Base-by-base conservation (phyloP, 2,329 filamentous ascomycete species). In the Didymella lethalis region DNA sequence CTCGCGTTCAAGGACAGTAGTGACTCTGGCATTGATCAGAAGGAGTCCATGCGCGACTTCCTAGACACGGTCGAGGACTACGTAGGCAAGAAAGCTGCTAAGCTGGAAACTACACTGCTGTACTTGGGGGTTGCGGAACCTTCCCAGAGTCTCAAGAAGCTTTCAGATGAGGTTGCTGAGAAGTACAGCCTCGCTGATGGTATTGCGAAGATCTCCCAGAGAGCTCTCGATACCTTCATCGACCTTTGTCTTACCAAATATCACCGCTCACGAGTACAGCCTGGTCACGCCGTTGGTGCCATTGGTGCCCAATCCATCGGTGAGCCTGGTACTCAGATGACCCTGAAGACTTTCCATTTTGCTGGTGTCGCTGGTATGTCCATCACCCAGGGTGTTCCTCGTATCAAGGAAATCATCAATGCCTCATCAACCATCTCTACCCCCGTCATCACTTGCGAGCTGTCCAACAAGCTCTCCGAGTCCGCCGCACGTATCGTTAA, bases 331-430 rank as follows among this genome's bases (percentile, higher is more conserved):
- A 99, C 95, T 0, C 95, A 99, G 78, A 99, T 99, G 95, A 99
- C 95, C 1, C 81, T 99, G 64, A 98, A 98, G 81, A 98, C 95
- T 75, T 98, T 98, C 87, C 95, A 98, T 90, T 99, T 99, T 82
- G 95, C 95, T 75, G 95, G 95, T 90, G 95, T 99, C 64, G 95
- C 95, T 43, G 94, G 94, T 77, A 98, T 99, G 95, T 97, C 92
- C 85, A 97, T 99, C 74, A 99, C 95, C 0, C 92, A 97, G 74
- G 95, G 95, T 91, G 95, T 99, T 7, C 95, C 95, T 1, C 94
- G 95, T 88, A 99, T 99, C 82, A 99, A 99, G 81, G 95, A 99
- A 83, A 99, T 99, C 67, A 99, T 99, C 87, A 99, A 99, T 79
- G 95, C 95, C 6, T 97, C 93, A 8, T 96, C 93, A 76, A 83